phyloP scores from a whole-genome alignment of 306 rosid species.

The Quercus parvula region DNA sequence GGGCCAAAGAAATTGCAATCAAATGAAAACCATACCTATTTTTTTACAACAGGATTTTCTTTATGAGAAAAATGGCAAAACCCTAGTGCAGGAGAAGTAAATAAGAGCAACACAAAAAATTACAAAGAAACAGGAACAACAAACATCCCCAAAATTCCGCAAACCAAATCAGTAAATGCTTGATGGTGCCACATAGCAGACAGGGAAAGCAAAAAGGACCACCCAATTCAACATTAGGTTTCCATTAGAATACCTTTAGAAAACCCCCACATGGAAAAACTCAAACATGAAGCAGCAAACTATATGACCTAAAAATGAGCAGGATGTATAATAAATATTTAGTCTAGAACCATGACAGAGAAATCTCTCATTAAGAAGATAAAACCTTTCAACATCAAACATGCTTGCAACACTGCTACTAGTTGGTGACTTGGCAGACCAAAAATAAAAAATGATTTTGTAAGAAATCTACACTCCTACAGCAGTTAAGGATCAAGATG shows the following conservation, averaged over 20 bases:
- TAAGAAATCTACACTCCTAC: background rate
- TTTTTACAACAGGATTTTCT: no score
- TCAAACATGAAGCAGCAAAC: background rate
- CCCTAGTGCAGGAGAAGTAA: no score
- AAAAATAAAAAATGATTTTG: background rate
- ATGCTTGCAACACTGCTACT: background rate
- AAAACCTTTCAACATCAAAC: background rate
- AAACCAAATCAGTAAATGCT: conserved; percentile 11
- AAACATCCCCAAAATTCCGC: background rate
- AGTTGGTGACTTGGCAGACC: background rate
- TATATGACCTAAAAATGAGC: background rate
- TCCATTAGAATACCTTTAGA: background rate
- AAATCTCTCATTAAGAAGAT: background rate
- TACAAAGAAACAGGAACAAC: no score
- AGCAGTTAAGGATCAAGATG: background rate
- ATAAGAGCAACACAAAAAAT: no score
- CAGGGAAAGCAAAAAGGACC: background rate
- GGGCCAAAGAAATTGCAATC: conserved; percentile 3
- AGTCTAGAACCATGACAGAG: background rate
- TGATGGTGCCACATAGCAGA: conserved; percentile 12
- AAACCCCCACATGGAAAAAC: conserved; percentile 5
- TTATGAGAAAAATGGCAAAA: no score
- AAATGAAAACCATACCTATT: conserved; percentile 7
- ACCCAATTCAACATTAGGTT: background rate
- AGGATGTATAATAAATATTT: background rate